Evolutionary conservation across 176 grass and related monocot species (phyloP).

Genomic region (Oryza rufipogon): DNA sequence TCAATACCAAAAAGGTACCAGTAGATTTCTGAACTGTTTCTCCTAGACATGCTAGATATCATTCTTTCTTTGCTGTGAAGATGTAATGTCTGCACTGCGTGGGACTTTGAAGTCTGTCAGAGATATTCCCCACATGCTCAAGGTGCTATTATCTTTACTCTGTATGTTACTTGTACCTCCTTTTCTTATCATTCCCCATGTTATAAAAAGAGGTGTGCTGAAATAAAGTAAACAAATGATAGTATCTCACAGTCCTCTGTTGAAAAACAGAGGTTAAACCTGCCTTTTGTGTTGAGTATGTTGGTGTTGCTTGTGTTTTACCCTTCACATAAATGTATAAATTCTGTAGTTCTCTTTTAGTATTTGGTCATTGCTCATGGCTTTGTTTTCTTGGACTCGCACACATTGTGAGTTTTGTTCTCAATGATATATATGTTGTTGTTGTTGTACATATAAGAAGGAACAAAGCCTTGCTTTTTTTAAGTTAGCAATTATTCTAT

Average conservation of each 20-base stretch:
- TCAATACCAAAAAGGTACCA: slow-evolving; percentile 24
- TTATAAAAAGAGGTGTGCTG: too few species aligned
- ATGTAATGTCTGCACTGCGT: slow-evolving; percentile 82
- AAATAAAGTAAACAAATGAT: not conserved
- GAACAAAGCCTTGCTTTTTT: slow-evolving; percentile 16
- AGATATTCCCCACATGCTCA: slow-evolving; percentile 92
- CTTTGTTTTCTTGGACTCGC: slow-evolving; percentile 2
- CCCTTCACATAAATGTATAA: not conserved
- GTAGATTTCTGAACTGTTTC: slow-evolving; percentile 46
- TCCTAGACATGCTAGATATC: slow-evolving; percentile 76
- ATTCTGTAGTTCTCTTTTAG: not conserved
- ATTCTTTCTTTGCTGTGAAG: slow-evolving; percentile 95
- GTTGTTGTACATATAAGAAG: not conserved
- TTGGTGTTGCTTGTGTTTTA: slow-evolving; percentile 26
- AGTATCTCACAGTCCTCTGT: not conserved
- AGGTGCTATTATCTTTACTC: slow-evolving; percentile 50
- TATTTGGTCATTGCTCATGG: not conserved
- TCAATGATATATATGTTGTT: not conserved
- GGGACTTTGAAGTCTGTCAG: slow-evolving; percentile 93
- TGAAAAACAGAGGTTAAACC: slow-evolving; percentile 5
- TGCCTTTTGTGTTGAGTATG: not conserved
- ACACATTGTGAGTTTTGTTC: slow-evolving; percentile 25
- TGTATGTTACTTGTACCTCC: slow-evolving; percentile 18
- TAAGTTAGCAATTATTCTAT: slow-evolving; percentile 31
- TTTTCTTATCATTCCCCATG: too few species aligned